These are phyloP conservation scores for Cladophialophora bantiana DNA, from an alignment of 2,329 filamentous ascomycete species.

Conservation along the genomic window DNA sequence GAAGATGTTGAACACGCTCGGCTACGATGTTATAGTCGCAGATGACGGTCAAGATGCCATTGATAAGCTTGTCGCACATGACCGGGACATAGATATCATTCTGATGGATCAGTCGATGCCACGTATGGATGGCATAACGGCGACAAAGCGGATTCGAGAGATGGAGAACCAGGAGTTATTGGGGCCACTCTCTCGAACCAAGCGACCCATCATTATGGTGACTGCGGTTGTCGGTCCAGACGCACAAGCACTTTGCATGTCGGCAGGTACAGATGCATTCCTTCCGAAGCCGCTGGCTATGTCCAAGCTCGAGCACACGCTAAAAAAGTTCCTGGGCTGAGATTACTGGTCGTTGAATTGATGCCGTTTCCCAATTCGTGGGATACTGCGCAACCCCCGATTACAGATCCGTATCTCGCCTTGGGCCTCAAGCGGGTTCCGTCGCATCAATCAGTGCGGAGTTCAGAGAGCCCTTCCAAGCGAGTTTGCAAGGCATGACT, in stretches of 20 bases:
- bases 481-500: neutral
- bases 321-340: conserved; percentile 32
- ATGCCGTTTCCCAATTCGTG: neutral
- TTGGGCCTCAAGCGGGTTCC: neutral
- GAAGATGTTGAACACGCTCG: conserved; percentile 71
- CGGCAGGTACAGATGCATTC: conserved; percentile 44
- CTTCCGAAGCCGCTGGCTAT: conserved; percentile 43
- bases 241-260: conserved; percentile 40
- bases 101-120: conserved; percentile 48
- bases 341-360: neutral
- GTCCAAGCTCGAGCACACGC: conserved; percentile 30
- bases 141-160: conserved; percentile 43
- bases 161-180: conserved; percentile 43
- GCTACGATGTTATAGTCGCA: conserved; percentile 64
- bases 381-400: neutral
- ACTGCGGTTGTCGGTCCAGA: conserved; percentile 44
- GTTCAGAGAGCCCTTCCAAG: neutral
- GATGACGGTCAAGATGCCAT: conserved; percentile 44
- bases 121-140: conserved; percentile 43
- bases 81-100: conserved; percentile 42
- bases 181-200: conserved; percentile 36
- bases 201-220: conserved; percentile 43
- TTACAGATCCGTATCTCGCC: neutral
- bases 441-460: neutral
- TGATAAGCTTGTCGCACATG: conserved; percentile 40